These are phyloP conservation scores for Epicoccum nigrum DNA, from an alignment of 2,329 filamentous ascomycete genomes.

Conservation along the genomic window DNA sequence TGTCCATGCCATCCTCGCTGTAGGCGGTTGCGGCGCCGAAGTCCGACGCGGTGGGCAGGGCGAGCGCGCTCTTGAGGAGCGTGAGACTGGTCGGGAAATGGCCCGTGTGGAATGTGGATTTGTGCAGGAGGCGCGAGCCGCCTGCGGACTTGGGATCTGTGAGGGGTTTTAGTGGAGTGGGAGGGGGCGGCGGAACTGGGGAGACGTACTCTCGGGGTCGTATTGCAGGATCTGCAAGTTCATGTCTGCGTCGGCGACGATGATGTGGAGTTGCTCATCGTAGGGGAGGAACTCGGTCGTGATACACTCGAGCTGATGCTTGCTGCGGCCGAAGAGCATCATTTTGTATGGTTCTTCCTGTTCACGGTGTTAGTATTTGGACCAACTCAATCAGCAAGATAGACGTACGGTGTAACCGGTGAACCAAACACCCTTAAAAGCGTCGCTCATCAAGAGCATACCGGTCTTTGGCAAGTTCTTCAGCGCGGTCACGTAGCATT, in stretches of 20 bases:
- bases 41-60: conserved; percentile 47
- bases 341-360: conserved; percentile 94
- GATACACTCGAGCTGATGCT: conserved; percentile 76
- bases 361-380: conserved; percentile 18
- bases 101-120: conserved; percentile 85
- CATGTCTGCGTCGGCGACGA: conserved; percentile 82
- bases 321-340: conserved; percentile 87
- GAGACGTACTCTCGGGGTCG: conserved; percentile 81
- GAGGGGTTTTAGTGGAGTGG: not conserved
- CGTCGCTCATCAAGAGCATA: conserved; percentile 85
- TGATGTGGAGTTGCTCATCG: conserved; percentile 79
- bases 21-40: conserved; percentile 38
- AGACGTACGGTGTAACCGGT: conserved; percentile 77
- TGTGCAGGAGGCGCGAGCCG: conserved; percentile 83
- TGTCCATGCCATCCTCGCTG: conserved; percentile 37
- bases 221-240: conserved; percentile 91
- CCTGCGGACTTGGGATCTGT: conserved; percentile 91
- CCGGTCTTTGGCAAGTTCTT: conserved; percentile 85
- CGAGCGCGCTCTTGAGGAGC: conserved; percentile 72
- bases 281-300: conserved; percentile 88
- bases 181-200: not conserved
- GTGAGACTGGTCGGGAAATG: conserved; percentile 77
- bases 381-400: not conserved
- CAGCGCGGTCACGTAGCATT: conserved; percentile 85
- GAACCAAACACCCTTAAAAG: conserved; percentile 94